These are phyloP conservation scores for Xanthoconium separans DNA, from an alignment of 1,284 basidiomycete species.

Conservation along the genomic window DNA sequence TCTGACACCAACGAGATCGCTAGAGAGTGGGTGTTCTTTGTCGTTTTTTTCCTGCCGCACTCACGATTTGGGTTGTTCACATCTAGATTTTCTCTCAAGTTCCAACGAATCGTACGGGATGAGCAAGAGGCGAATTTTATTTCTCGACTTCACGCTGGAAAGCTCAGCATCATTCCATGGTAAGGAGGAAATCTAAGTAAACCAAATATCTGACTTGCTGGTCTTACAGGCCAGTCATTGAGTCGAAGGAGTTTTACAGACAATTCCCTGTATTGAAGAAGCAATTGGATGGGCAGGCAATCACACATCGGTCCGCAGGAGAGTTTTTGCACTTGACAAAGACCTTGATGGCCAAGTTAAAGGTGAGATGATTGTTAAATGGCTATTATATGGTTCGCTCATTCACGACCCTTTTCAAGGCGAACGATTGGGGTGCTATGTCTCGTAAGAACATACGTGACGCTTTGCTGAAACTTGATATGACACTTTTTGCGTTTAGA, in stretches of 20 bases:
- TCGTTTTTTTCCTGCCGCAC: background rate
- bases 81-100: slow-evolving; percentile 51
- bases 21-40: background rate
- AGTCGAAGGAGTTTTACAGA: slow-evolving; percentile 56
- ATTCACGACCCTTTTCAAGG: slow-evolving; percentile 23
- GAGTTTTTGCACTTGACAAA: slow-evolving; percentile 58
- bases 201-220: no score
- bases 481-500: slow-evolving; percentile 36
- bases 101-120: slow-evolving; percentile 54
- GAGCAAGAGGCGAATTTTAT: slow-evolving; percentile 66
- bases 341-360: slow-evolving; percentile 65
- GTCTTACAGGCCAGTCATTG: slow-evolving; percentile 53
- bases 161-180: slow-evolving; percentile 58
- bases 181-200: background rate
- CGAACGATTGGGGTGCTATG: slow-evolving; percentile 62
- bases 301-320: slow-evolving; percentile 51
- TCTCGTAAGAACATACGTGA: slow-evolving; percentile 43
- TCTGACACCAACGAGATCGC: background rate
- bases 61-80: background rate
- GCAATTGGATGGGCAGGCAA: slow-evolving; percentile 44
- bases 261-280: slow-evolving; percentile 48
- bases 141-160: slow-evolving; percentile 51
- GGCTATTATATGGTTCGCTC: background rate
- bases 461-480: background rate
- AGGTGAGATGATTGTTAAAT: slow-evolving; percentile 36